These are phyloP conservation scores for Calonectria multiphialidica DNA, from an alignment of 2,329 filamentous ascomycete species.

Conservation along the genomic window DNA sequence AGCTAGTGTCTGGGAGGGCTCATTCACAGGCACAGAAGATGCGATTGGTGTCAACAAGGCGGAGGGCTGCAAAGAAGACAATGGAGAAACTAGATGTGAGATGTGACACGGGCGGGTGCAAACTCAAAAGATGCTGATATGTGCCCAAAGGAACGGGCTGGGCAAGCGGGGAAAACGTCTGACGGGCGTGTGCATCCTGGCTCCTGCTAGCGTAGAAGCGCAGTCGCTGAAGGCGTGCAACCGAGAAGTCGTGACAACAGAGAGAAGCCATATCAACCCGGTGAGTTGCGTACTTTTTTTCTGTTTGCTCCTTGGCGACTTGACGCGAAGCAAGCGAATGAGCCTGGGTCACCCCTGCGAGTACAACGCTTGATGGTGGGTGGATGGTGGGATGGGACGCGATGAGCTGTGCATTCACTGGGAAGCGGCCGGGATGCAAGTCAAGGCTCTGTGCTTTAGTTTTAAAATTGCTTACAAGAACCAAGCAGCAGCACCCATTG, in stretches of 20 bases:
- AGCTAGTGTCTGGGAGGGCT: not conserved
- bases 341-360: conserved; percentile 17
- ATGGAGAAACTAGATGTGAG: not conserved
- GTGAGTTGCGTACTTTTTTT: not conserved
- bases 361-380: not conserved
- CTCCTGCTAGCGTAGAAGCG: not conserved
- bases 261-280: not conserved
- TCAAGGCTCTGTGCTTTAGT: conserved; percentile 19
- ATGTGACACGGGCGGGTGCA: not conserved
- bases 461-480: conserved; percentile 23
- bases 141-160: not conserved
- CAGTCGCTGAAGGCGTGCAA: not conserved
- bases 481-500: conserved; percentile 11
- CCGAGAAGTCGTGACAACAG: not conserved
- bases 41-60: not conserved
- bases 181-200: not conserved
- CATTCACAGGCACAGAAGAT: not conserved
- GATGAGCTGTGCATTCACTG: conserved; percentile 12
- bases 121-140: not conserved
- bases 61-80: not conserved
- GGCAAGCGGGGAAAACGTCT: not conserved
- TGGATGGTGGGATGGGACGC: conserved; percentile 11
- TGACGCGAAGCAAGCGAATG: not conserved
- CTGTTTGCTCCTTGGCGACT: not conserved
- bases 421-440: conserved; percentile 13